A percentile compares a stretch with the other conserved stretches of the same genome.
These are phyloP conservation scores for Aspergillus baeticus DNA, from an alignment of 495 filamentous ascomycete genomes.

Conservation along the genomic window DNA sequence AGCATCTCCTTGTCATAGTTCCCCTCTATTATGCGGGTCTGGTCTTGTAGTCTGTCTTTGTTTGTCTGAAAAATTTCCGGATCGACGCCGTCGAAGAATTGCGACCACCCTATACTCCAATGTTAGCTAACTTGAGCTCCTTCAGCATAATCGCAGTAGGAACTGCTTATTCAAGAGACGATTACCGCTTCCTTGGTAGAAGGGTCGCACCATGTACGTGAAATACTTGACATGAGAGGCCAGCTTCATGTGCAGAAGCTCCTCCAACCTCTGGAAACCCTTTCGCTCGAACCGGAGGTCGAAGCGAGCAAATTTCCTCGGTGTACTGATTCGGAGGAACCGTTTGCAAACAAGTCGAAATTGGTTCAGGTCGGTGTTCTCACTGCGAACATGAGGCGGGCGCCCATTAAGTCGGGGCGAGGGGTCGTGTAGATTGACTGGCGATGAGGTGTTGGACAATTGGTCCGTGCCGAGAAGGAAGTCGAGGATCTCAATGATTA, in stretches of 20 bases:
- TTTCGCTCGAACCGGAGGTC: slow-evolving; percentile 57
- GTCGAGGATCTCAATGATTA: slow-evolving; percentile 55
- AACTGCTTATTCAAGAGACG: slow-evolving; percentile 25
- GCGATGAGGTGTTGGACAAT: slow-evolving; percentile 13
- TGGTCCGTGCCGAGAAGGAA: slow-evolving; percentile 28
- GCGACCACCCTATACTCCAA: slow-evolving; percentile 32
- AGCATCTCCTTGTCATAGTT: slow-evolving; percentile 30
- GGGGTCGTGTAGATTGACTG: slow-evolving; percentile 6
- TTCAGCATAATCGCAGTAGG: not conserved
- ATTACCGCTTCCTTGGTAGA: slow-evolving; percentile 56
- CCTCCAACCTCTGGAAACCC: slow-evolving; percentile 57
- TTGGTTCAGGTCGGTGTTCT: slow-evolving; percentile 39
- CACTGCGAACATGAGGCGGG: slow-evolving; percentile 23
- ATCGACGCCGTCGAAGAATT: slow-evolving; percentile 23
- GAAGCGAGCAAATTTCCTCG: slow-evolving; percentile 59
- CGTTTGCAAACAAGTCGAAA: slow-evolving; percentile 61
- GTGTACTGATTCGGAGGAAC: slow-evolving; percentile 60
- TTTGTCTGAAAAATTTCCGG: slow-evolving; percentile 21
- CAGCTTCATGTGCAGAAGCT: slow-evolving; percentile 50
- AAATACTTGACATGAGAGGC: slow-evolving; percentile 64
- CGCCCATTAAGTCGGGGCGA: slow-evolving; percentile 8
- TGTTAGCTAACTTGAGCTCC: slow-evolving; percentile 20
- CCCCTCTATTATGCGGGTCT: slow-evolving; percentile 27
- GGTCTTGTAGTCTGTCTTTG: slow-evolving; percentile 31
- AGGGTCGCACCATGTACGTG: slow-evolving; percentile 70